Evolutionary conservation across 2,329 filamentous ascomycete genomes (phyloP), one percentile per base, ranked within the genome.

Genomic region (Colletotrichum brevisporum): DNA sequence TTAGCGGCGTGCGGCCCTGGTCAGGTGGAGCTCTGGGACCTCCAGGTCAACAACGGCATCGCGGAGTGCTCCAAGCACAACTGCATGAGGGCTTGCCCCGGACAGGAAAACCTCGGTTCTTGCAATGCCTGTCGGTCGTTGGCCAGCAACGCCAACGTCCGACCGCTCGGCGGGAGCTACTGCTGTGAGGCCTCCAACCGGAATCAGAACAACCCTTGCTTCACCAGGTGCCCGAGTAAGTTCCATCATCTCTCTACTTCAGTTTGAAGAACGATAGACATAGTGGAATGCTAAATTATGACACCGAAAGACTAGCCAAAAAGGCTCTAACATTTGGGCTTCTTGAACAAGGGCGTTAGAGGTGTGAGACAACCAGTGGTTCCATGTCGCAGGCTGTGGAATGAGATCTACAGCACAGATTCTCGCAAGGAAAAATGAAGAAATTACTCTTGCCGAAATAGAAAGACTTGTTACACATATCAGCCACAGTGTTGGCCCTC

Each of bases 11-110:
- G 52, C 31, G 43, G 26, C 4, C 2, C 6, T 16, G 16, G 1
- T 5, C 24, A 63, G 26, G 4, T 18, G 18, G 61, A 63, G 31
- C 52, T 63, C 16, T 63, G 15, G n/a, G 61, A 64, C 27, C 45
- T 57, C 27, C 52, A 51, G 1, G 61, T 51, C 13, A 51, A 9
- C 52, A 31, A 43, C 16, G 45, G 61, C 12, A 64, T 43, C 2
- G 15, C 16, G 12, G 18, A 64, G 12, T 64, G 61, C 18, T 8
- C 1, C 1, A 51, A 36, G 1, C 24, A 12, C 43, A 27, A 27
- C 6, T 64, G 53, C 27, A 57, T 24, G 16, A 51, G 16, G 18
- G 18, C 45, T 0, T 63, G 52, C 26, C 31, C 31, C 31, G 31
- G 31, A 36, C 31, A 12, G 31, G 31, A 8, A 6, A 36, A 27